phyloP scores from a whole-genome alignment of 78 protist species.

The Corallochytrium limacisporum region DNA sequence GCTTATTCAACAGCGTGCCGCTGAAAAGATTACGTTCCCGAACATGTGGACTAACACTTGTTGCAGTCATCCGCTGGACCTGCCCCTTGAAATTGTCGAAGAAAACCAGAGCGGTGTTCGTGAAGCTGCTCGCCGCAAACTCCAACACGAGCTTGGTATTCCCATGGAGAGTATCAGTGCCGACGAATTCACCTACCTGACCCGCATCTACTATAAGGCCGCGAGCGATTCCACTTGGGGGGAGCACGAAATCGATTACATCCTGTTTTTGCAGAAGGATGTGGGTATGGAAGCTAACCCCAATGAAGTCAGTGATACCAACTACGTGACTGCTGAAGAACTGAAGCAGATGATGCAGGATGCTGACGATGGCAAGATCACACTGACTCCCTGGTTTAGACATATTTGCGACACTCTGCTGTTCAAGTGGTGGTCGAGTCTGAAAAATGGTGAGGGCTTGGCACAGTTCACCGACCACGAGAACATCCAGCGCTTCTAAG shows the following conservation, averaged over 20 bases:
- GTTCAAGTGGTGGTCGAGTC: constrained; percentile 33
- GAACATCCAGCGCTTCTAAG: constrained; percentile 1
- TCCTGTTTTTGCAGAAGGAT: constrained; percentile 16
- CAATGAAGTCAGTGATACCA: constrained; percentile 30
- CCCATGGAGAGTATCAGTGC: neutral
- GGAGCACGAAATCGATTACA: constrained; percentile 68
- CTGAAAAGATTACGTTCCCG: constrained; percentile 69
- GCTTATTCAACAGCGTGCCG: constrained; percentile 63
- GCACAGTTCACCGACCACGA: neutral
- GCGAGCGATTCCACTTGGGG: constrained; percentile 42
- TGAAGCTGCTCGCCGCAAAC: constrained; percentile 54
- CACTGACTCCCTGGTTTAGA: constrained; percentile 45
- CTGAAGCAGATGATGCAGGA: constrained; percentile 8
- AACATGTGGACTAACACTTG: constrained; percentile 70
- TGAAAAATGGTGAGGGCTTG: neutral
- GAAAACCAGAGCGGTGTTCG: constrained; percentile 15
- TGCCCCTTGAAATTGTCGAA: constrained; percentile 13
- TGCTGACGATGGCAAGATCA: neutral
- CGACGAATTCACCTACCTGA: constrained; percentile 21
- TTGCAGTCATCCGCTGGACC: constrained; percentile 66
- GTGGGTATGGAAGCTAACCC: constrained; percentile 8
- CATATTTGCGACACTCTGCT: constrained; percentile 26
- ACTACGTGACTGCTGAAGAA: constrained; percentile 23
- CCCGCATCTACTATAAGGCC: constrained; percentile 54
- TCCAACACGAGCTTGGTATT: constrained; percentile 66